These are phyloP conservation scores for Obelidium mucronatum DNA, from an alignment of 192 early-diverging fungal genomes.

Conservation along the genomic window DNA sequence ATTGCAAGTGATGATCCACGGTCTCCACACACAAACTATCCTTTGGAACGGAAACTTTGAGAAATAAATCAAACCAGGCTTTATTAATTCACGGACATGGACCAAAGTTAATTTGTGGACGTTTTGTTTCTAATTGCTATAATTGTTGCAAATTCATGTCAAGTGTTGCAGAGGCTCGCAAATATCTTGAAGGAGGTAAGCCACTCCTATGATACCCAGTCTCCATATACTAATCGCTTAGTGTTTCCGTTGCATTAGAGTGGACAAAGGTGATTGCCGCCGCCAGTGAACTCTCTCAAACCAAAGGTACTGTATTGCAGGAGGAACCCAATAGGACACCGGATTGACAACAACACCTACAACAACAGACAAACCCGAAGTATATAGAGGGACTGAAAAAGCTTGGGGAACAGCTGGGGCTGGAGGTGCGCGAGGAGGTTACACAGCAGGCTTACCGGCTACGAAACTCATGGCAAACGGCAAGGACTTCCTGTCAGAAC, in stretches of 20 bases:
- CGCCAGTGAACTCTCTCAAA: background rate
- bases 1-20: too few species aligned
- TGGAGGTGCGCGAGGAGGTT: background rate
- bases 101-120: too few species aligned
- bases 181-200: background rate
- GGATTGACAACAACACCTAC: background rate
- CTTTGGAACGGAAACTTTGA: too few species aligned
- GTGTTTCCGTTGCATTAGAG: background rate
- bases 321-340: too few species aligned
- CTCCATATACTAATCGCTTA: background rate
- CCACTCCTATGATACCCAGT: background rate
- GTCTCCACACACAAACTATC: too few species aligned
- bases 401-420: background rate
- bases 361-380: constrained; percentile 24
- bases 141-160: too few species aligned
- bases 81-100: too few species aligned
- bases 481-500: constrained; percentile 27
- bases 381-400: constrained; percentile 21
- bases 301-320: background rate
- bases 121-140: too few species aligned
- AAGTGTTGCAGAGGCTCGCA: too few species aligned
- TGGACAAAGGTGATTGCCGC: background rate
- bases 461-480: constrained; percentile 36
- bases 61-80: too few species aligned
- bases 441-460: background rate